These are phyloP conservation scores for Dioscorea zingiberensis DNA, from an alignment of 106 monocot genomes.

Conservation along the genomic window DNA sequence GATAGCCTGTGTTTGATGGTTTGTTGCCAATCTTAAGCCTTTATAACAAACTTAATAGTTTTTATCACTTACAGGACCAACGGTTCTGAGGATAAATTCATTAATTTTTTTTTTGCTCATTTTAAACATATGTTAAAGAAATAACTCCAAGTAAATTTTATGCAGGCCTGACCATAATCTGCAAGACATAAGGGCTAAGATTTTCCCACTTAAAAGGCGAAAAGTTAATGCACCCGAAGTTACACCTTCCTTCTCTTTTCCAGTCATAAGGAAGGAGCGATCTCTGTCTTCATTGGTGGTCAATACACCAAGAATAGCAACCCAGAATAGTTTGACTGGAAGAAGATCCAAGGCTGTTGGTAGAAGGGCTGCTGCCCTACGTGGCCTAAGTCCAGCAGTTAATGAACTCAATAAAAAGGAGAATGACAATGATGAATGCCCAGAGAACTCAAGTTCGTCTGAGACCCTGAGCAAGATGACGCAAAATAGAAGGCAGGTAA, in stretches of 20 bases:
- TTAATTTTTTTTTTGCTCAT: too few species aligned
- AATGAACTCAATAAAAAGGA: slow-evolving; percentile 48
- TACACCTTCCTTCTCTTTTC: slow-evolving; percentile 52
- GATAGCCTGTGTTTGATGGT: too few species aligned
- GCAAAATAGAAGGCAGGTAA: slow-evolving; percentile 58
- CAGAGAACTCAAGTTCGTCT: slow-evolving; percentile 36
- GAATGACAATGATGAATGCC: slow-evolving; percentile 22
- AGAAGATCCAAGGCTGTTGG: slow-evolving; percentile 66
- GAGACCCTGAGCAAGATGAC: slow-evolving; percentile 19
- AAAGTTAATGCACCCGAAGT: slow-evolving; percentile 55
- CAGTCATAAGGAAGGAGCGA: slow-evolving; percentile 86
- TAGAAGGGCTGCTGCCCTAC: slow-evolving; percentile 43
- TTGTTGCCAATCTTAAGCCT: too few species aligned
- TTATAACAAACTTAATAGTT: too few species aligned
- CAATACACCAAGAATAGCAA: slow-evolving; percentile 53
- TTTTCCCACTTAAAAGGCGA: slow-evolving; percentile 80
- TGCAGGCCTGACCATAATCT: slow-evolving; percentile 88
- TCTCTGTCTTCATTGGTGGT: slow-evolving; percentile 94
- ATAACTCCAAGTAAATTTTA: neutral
- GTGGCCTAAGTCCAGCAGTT: slow-evolving; percentile 33
- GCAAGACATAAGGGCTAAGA: slow-evolving; percentile 79
- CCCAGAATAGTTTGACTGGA: slow-evolving; percentile 56
- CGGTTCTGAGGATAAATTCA: too few species aligned
- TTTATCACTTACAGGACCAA: too few species aligned
- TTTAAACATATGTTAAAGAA: too few species aligned